Base-by-base conservation (phyloP, 2,329 filamentous ascomycete species). In the Diaporthe ampelina region DNA sequence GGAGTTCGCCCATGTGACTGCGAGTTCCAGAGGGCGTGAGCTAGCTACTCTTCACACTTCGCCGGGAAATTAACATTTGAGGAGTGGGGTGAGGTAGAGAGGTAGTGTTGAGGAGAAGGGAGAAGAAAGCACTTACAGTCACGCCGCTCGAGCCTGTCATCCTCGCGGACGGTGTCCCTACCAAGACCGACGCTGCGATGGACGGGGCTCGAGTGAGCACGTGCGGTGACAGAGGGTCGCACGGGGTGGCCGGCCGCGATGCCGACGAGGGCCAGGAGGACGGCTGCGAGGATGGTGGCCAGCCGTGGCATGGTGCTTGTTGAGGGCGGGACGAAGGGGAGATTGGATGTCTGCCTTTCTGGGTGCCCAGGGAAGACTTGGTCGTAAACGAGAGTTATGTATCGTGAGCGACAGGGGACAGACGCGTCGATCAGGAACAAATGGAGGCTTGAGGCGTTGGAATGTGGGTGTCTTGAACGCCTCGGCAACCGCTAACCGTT, bases 1-100 rank as follows among this genome's bases (percentile, higher is more conserved):
- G 29, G 61, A 48, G 61, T 75, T 59, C 37, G 56, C 63, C 73
- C 73, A 75, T 26, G 67, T 72, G 70, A 75, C 70, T 72, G 29
- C 11, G n/a, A n/a, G 4, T 6, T 10, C 9, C 2, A 9, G 21
- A 1, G 9, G 9, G 17, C 29, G 54, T 50, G 45, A 59, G 57
- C 43, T 48, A 17, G 15, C 40, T 19, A 17, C 15, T 54, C n/a
- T n/a, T 63, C n/a, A 15, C 7, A 35, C 43, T 50, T 65, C 3
- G n/a, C 13, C 19, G 59, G 26, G 13, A 19, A 3, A 17, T 35
- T 45, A 21, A 45, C 21, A 58, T 19, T 40, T 40, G 37, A 40
- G 37, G 37, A 15, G 37, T 4, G 10, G 37, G 35, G 21, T 11
- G 57, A n/a, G 13, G 43, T 17, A 21, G 24, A 32, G 24, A 2